Evolutionary conservation across 495 filamentous ascomycete genomes (phyloP), one percentile per base, ranked within the genome.

Genomic region (Penicillium pulvis): DNA sequence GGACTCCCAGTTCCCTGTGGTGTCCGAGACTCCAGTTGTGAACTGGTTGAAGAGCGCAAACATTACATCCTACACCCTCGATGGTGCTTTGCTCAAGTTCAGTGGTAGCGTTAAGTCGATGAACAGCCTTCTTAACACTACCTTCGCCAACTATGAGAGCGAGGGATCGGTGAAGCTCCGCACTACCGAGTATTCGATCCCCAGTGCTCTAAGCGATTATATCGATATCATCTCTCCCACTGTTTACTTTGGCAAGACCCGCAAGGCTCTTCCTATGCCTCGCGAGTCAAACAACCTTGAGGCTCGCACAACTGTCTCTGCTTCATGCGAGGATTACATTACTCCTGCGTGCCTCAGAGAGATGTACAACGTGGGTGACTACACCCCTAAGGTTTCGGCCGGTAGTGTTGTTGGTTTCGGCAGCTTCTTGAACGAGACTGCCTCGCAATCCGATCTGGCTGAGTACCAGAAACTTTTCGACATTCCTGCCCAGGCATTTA

Each of bases 101-200:
- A 71, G 71, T 12, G 78, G 81, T 19, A 74, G 65, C 7, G 75
- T 84, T 11, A 70, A 69, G 49, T 78, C 65, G 8, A 78, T 81
- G 41, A 81, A 84, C 63, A 66, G 71, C 31, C 70, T 84, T 42
- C 73, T 84, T 11, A 67, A 75, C 61, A 80, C 79, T 31, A 76
- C 44, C 28, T 87, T 77, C 59, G 68, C 65, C 49, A 74, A 72
- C 55, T 79, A 67, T 20, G 49, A 74, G 65, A 71, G 71, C 51
- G 57, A 67, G 51, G 51, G 60, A 54, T 20, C 73, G 62, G 39
- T 74, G 36, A 79, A 80, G 61, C 60, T 72, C 54, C 79, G 87
- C 11, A 84, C 87, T 5, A 81, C 82, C n/a, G 63, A 77, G 43
- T 90, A 90, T 72, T 85, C 83, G 11, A 76, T 91, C 5, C 88